Evolutionary conservation across 441 rosid genomes (phyloP), one percentile per base, ranked within the genome.

Genomic region (Populus hybrid): DNA sequence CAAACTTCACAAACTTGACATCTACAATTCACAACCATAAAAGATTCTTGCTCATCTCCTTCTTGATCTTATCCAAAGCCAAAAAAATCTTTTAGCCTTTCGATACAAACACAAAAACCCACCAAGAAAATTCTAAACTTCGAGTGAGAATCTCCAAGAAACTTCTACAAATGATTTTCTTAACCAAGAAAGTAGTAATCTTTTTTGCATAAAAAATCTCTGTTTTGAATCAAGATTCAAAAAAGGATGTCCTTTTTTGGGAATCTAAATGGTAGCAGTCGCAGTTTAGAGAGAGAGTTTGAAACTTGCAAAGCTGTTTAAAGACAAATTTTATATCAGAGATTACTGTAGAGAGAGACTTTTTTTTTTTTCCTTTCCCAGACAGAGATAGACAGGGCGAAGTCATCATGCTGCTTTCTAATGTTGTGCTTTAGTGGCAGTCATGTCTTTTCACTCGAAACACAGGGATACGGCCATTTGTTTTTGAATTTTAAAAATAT

Each of bases 81-180:
- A 68, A 63, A 38, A 64, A 45, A 45, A 14, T 64, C 82, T 78
- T 74, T 74, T 12, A 69, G 71, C 68, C 69, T 77, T 77, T 78
- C 71, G 42, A 68, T 59, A 68, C 74, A 79, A 68, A 77, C 76
- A 82, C 67, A 74, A 74, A 78, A 85, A 77, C 84, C 89, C 89
- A 79, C 64, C 56, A 79, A 75, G 77, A 42, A 82, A 76, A 71
- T 63, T 67, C 76, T 53, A 61, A 78, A 64, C 63, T 40, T 68
- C 6, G 26, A 24, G 31, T 31, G 63, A 77, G 80, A 87, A 80
- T 75, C 79, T 74, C 71, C 35, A 68, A 74, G 73, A 76, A 73
- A 73, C 75, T 61, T 28, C n/a, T 70, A 9, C 63, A 36, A 45
- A 28, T 35, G 61, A 24, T 56, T 78, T 78, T 69, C 71, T 69